phyloP scores from a whole-genome alignment of 768 basidiomycete species.

The Holtermannia corniformis region DNA sequence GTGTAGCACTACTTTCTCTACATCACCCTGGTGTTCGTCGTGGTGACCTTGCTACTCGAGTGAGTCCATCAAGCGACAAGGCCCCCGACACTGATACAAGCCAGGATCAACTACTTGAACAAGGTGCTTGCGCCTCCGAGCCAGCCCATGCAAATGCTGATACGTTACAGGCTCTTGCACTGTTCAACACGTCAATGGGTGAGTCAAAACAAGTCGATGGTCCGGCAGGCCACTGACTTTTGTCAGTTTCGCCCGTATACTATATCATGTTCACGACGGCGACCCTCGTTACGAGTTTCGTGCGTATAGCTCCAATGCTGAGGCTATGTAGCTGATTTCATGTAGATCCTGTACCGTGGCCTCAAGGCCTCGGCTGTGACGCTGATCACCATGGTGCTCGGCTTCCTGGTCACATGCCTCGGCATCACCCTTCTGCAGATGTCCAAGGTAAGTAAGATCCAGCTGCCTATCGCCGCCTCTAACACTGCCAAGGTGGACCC shows the following conservation, averaged over 20 bases:
- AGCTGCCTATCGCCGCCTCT: not conserved
- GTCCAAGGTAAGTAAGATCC: conserved; percentile 26
- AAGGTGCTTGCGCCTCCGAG: conserved; percentile 65
- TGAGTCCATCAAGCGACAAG: conserved; percentile 10
- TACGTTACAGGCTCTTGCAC: no score
- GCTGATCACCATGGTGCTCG: conserved; percentile 83
- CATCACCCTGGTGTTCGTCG: conserved; percentile 73
- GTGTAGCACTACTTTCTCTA: conserved; percentile 46
- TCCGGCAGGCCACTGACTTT: not conserved
- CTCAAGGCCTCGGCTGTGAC: conserved; percentile 63
- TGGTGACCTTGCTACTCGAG: conserved; percentile 62
- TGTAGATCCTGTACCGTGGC: conserved; percentile 77
- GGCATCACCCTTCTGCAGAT: conserved; percentile 90
- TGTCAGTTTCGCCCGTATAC: conserved; percentile 37
- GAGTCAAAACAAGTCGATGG: not conserved
- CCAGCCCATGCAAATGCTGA: not conserved
- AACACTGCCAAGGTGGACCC: conserved; percentile 77
- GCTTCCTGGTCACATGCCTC: conserved; percentile 59
- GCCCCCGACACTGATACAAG: conserved; percentile 46
- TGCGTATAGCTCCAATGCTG: not conserved
- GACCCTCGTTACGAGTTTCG: conserved; percentile 43
- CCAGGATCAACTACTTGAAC: conserved; percentile 91
- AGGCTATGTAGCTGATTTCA: not conserved
- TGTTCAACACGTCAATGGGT: conserved; percentile 49
- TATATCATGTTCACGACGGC: conserved; percentile 45